phyloP scores from a whole-genome alignment of 306 rosid genomes.

The Medicago truncatula region DNA sequence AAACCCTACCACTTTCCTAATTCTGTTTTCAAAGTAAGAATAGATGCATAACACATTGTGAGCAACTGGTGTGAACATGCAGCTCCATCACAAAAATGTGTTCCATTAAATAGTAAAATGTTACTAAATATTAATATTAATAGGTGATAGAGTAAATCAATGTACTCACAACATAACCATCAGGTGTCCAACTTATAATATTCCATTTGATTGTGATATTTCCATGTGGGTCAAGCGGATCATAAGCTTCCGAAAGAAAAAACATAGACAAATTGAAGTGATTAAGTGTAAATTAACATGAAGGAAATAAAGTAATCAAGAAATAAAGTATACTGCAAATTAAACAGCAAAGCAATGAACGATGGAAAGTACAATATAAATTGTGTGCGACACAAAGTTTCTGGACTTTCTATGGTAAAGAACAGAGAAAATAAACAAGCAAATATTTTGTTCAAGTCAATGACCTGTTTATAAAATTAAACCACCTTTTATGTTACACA shows the following conservation, averaged over 20 bases:
- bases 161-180: constrained; percentile 82
- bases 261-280: too few relatives aligned
- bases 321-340: too few relatives aligned
- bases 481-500: too few relatives aligned
- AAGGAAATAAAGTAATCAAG: not conserved
- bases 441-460: not conserved
- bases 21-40: too few relatives aligned
- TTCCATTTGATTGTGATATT: constrained; percentile 91
- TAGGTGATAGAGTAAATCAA: not conserved
- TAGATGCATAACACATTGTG: not conserved
- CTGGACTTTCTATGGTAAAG: not conserved
- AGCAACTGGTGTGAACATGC: too few relatives aligned
- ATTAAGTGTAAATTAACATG: not conserved
- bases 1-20: too few relatives aligned
- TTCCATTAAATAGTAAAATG: too few relatives aligned
- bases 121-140: too few relatives aligned
- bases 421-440: not conserved
- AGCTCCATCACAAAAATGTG: too few relatives aligned
- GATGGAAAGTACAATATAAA: too few relatives aligned
- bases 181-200: constrained; percentile 69
- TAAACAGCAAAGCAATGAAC: too few relatives aligned
- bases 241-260: constrained; percentile 71
- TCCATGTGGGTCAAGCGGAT: constrained; percentile 85
- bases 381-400: too few relatives aligned
- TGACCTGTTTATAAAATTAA: not conserved